Evolutionary conservation across 129 eudicot genomes (phyloP), one percentile per base, ranked within the genome.

Genomic region (Centrapalus pauciflorus): DNA sequence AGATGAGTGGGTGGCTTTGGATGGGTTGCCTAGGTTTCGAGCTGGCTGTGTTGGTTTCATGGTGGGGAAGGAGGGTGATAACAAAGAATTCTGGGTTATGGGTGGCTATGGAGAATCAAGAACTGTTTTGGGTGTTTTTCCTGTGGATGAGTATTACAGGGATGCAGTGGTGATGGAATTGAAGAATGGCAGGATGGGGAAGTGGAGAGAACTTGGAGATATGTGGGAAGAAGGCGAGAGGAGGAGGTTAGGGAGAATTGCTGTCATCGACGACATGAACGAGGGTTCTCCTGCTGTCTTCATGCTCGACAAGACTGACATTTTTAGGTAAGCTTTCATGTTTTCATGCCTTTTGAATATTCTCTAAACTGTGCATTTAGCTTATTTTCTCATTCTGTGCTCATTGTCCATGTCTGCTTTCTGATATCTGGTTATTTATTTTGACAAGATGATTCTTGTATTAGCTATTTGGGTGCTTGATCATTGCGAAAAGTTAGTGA

Each of bases 171-270:
- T 85, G 74, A 81, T 93, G 96, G 87, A 88, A 67, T 45, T 81
- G 65, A 82, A 75, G 29, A 85, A 81, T 55, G 87, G 86, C 40
- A 80, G 87, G 54, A 26, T 19, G 19, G 74, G 79, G 61, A 85
- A 68, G 67, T 91, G 98, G 98, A 85, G 85, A 70, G 96, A 85
- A 64, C 67, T 88, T 61, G 98, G 85, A 51, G 89, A 88, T 78
- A 86, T 93, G 96, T 93, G 98, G 98, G 87, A 79, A 26, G 95
- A 83, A 79, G 95, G 95, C 49, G 98, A 86, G 66, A 70, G 96
- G 67, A 40, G 83, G 49, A 66, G 73, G 66, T 72, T 83, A 16
- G 98, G 98, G 80, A 88, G 81, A 63, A 80, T 85, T 27, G 98
- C 82, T 28, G 83, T 88, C 16, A 73, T 88, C 12, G 95, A 88